These are phyloP conservation scores for Syzygium jambos DNA, from an alignment of 345 rosid species.

Conservation along the genomic window DNA sequence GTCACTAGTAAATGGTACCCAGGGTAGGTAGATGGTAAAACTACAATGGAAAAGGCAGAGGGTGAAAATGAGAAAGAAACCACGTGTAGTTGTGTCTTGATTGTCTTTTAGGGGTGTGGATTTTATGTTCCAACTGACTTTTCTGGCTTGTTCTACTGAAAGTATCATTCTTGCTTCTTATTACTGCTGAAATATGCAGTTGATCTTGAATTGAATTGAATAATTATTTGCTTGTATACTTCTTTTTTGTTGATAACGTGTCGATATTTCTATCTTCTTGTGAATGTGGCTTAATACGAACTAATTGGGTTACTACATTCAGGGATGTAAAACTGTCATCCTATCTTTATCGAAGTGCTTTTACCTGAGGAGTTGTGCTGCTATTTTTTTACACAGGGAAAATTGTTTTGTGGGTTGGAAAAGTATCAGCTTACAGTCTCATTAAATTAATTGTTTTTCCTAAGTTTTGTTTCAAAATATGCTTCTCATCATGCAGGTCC, in stretches of 20 bases:
- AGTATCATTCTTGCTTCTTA: neutral
- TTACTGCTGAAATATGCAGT: neutral
- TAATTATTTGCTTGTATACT: neutral
- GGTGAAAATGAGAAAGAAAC: neutral
- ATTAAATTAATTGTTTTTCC: neutral
- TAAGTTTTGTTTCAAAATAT: neutral
- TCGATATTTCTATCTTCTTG: neutral
- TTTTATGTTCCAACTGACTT: neutral
- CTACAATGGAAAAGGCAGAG: neutral
- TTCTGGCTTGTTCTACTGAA: neutral
- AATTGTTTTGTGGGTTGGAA: neutral
- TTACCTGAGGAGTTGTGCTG: neutral
- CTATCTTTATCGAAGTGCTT: neutral
- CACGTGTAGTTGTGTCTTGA: neutral
- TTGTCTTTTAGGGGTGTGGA: neutral
- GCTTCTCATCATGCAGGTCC: conserved; percentile 38
- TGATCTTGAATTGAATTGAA: neutral
- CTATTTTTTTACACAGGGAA: neutral
- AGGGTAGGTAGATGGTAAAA: neutral
- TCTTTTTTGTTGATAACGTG: neutral
- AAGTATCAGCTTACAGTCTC: neutral
- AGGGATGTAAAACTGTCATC: neutral
- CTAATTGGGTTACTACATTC: neutral
- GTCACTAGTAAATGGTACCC: neutral
- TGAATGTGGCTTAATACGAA: neutral